A percentile compares a stretch with the other conserved stretches of the same genome.
phyloP scores from a whole-genome alignment of 768 basidiomycete species.

The Ramaria sp. region DNA sequence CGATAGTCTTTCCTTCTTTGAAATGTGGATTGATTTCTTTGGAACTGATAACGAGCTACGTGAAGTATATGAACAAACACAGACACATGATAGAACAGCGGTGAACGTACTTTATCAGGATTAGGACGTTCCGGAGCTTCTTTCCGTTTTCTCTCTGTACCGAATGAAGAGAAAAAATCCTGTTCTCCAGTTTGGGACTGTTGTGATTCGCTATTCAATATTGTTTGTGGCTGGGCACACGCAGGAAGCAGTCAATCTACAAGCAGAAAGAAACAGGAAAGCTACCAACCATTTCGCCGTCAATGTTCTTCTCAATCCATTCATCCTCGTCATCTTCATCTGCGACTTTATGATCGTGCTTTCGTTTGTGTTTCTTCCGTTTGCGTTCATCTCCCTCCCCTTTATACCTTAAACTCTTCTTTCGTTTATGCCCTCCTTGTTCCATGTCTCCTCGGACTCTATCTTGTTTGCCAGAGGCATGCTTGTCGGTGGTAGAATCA shows the following conservation, averaged over 20 bases:
- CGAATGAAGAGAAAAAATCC: constrained; percentile 87
- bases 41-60: constrained; percentile 48
- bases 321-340: constrained; percentile 47
- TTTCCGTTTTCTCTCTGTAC: constrained; percentile 62
- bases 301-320: constrained; percentile 86
- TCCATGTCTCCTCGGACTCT: neutral
- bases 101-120: constrained; percentile 52
- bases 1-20: constrained; percentile 27
- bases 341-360: constrained; percentile 1
- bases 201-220: constrained; percentile 11
- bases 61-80: constrained; percentile 20
- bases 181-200: constrained; percentile 41
- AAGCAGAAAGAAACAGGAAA: constrained; percentile 35
- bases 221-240: constrained; percentile 9
- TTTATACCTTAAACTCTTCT: neutral
- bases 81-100: constrained; percentile 8
- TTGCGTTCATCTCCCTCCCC: neutral
- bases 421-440: neutral
- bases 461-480: neutral
- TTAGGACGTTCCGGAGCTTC: constrained; percentile 47
- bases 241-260: constrained; percentile 90
- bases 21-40: constrained; percentile 55
- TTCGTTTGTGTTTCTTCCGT: constrained; percentile 6
- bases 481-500: neutral
- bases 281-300: constrained; percentile 57